Base-by-base conservation (phyloP, 345 rosid species). In the Diplotaxis tenuifolia region DNA sequence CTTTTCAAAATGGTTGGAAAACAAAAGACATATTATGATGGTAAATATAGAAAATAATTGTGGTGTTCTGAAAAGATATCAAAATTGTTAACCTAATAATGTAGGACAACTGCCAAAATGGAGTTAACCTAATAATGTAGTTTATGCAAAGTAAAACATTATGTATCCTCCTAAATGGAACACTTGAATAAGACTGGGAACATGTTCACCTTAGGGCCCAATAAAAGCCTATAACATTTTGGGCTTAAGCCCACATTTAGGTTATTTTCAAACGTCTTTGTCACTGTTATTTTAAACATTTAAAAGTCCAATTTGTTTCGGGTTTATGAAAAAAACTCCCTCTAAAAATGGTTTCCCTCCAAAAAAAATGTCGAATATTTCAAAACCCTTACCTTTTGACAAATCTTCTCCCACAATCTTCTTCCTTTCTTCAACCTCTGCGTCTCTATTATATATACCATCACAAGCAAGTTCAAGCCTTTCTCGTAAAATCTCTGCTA, bases 391-490 rank as follows among this genome's bases (percentile, higher is more conserved):
- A 62, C 64, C 66, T 42, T n/a, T 70, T 75, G 5, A 36, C 42
- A 22, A 77, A 77, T 77, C 80, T 71, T 77, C 77, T 68, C 56
- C 50, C 2, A 42, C 53, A 78, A 34, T 62, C 47, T 18, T 68
- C 75, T 45, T 78, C 50, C 75, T 23, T 40, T 54, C 28, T 56
- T 45, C 77, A 73, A 68, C 67, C 28, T 68, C 67, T 47, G 2
- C 0, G 74, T 68, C 71, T 68, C 55, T 29, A 14, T 14, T 78
- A 62, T 78, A 32, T 68, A 72, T 68, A 55, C 29, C 14, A 23
- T 62, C 53, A 12, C 47, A 23, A 29, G 4, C 50, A 31, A 20
- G 27, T 42, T 57, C 9, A 19, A 42, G 9, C 47, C 9, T 40
- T 22, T 58, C 38, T 12, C n/a, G 7, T 9, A 2, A 66, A 71